These are phyloP conservation scores for Clonostachys byssicola DNA, from an alignment of 2,329 filamentous ascomycete species.

Conservation along the genomic window DNA sequence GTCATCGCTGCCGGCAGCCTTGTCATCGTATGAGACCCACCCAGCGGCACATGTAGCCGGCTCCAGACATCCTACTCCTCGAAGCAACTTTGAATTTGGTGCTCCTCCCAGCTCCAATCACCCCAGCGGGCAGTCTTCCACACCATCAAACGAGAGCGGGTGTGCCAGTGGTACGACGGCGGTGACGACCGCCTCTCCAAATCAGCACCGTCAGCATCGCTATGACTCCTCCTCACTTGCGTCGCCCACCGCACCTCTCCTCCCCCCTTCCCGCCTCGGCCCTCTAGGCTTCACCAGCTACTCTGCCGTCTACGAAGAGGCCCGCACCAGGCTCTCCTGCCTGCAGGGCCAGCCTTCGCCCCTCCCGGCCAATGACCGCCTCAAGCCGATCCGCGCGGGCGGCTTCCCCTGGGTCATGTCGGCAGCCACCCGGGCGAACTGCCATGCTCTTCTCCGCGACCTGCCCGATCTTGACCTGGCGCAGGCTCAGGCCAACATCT, in stretches of 20 bases:
- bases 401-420: not conserved
- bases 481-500: not conserved
- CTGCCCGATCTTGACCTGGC: slow-evolving; percentile 20
- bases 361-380: not conserved
- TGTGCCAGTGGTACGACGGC: too few relatives aligned
- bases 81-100: too few relatives aligned
- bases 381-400: not conserved
- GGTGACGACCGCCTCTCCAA: too few relatives aligned
- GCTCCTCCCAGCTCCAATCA: too few relatives aligned
- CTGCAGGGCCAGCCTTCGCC: slow-evolving; percentile 13
- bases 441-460: slow-evolving; percentile 27
- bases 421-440: slow-evolving; percentile 2
- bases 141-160: too few relatives aligned
- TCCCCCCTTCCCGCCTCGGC: slow-evolving; percentile 13
- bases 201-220: too few relatives aligned
- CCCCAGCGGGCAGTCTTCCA: too few relatives aligned
- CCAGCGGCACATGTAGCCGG: too few relatives aligned
- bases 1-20: not conserved
- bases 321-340: slow-evolving; percentile 28
- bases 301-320: slow-evolving; percentile 35
- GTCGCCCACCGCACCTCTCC: not conserved
- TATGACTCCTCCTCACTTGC: not conserved
- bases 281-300: slow-evolving; percentile 41
- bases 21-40: not conserved
- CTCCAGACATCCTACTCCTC: too few relatives aligned